These are phyloP conservation scores for Apophysomyces trapeziformis DNA, from an alignment of 371 early-diverging fungal genomes.

Conservation along the genomic window DNA sequence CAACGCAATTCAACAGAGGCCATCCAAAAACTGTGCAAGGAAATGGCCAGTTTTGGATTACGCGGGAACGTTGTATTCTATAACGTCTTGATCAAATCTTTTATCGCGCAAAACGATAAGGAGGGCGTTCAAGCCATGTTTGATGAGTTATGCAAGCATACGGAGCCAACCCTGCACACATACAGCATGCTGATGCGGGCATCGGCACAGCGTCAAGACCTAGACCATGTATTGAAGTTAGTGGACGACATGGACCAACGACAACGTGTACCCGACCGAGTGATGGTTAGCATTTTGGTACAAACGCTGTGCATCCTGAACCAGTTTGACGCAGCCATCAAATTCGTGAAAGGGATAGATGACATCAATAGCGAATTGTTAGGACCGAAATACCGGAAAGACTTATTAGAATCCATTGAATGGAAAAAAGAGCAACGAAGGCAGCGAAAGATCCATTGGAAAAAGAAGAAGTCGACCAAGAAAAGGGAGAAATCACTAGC, in stretches of 20 bases:
- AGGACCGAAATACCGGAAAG: neutral
- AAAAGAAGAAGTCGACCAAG: neutral
- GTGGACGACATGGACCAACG: constrained; percentile 23
- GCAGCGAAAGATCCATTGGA: constrained; percentile 5
- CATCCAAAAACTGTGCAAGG: constrained; percentile 12
- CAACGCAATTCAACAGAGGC: constrained; percentile 5
- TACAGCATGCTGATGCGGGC: constrained; percentile 18
- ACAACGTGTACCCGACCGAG: constrained; percentile 13
- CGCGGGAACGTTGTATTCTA: constrained; percentile 7
- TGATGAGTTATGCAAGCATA: constrained; percentile 11
- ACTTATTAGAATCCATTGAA: neutral
- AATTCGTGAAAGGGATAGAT: constrained; percentile 11
- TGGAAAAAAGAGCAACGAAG: constrained; percentile 4
- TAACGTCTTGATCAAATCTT: constrained; percentile 16
- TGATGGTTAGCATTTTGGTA: constrained; percentile 20
- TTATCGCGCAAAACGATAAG: constrained; percentile 8
- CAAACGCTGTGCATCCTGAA: constrained; percentile 12
- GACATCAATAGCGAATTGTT: neutral
- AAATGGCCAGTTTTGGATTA: constrained; percentile 11
- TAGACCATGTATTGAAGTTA: constrained; percentile 7
- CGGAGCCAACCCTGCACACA: constrained; percentile 16
- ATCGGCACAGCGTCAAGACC: constrained; percentile 12
- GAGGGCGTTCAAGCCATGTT: constrained; percentile 12
- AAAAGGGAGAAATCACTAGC: neutral
- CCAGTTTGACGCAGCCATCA: constrained; percentile 12